These are phyloP conservation scores for Apophysomyces trapeziformis DNA, from an alignment of 371 early-diverging fungal species.

Conservation along the genomic window DNA sequence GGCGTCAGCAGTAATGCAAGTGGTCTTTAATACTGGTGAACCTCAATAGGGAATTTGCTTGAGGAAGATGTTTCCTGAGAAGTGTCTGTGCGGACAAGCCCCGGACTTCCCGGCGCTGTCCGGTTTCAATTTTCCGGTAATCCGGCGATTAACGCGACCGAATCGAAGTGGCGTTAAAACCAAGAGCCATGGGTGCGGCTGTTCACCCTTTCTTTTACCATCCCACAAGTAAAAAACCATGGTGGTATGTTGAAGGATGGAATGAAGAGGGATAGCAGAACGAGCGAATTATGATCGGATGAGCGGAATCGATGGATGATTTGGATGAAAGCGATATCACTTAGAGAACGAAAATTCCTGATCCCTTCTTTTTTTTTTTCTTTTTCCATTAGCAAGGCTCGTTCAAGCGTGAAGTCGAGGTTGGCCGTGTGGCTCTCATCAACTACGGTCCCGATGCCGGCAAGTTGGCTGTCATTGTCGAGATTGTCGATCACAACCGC, in stretches of 20 bases:
- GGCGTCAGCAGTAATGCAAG: no score
- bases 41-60: no score
- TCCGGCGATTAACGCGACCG: background rate
- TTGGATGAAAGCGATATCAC: background rate
- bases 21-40: no score
- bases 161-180: conserved; percentile 5
- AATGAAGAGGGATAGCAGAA: conserved; percentile 11
- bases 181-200: background rate
- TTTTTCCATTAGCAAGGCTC: conserved; percentile 50
- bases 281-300: conserved; percentile 16
- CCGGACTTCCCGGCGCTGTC: background rate
- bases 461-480: conserved; percentile 98
- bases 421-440: conserved; percentile 97
- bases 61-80: background rate
- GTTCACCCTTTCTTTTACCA: conserved; percentile 9
- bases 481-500: conserved; percentile 98
- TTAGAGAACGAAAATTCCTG: no score
- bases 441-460: conserved; percentile 93
- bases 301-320: background rate
- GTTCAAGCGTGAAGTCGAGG: conserved; percentile 93
- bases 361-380: background rate
- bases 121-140: background rate
- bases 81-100: background rate
- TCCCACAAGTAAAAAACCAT: conserved; percentile 13
- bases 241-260: conserved; percentile 14